Evolutionary conservation across 345 rosid species (phyloP), one percentile per base, ranked within the genome.

Genomic region (Cardamine chenopodiifolia): DNA sequence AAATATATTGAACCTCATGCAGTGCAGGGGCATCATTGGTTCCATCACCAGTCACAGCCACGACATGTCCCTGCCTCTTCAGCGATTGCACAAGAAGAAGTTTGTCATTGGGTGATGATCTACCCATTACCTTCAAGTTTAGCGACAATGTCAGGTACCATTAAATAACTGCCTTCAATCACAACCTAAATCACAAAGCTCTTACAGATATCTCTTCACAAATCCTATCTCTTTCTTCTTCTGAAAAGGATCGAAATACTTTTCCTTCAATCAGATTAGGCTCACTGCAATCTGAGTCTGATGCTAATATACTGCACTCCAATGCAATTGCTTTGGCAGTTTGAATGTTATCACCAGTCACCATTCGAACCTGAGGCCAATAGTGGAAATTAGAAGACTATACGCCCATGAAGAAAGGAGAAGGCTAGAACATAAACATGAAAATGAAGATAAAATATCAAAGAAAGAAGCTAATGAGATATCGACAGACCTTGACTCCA

Each of bases 241-340:
- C 99, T 26, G 96, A 34, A 68, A 78, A 85, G 50, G 83, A 83
- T 48, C 99, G 97, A 48, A 95, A 95, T 20, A 71, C 79, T 82
- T 77, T 86, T 59, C 99, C 99, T 82, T 95, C 99, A 71, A 95
- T 95, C 68, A 95, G 73, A 76, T 78, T 80, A 40, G 90, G 90
- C 54, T 84, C 92, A 5, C 77, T 67, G 47, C 91, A 90, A 60
- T 87, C 92, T 37, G 79, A 84, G 72, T 75, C 81, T 52, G 92
- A 81, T 28, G 68, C 71, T 71, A 95, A 75, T 79, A 95, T 95
- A 50, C 99, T 98, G 65, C 99, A 95, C 60, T 95, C 99, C 74
- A 92, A 54, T 69, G 99, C 99, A 81, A 95, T 90, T 54, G 99
- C 94, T 84, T 80, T 92, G 4, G 99, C 99, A 68, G 99, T 95